Base-by-base conservation (phyloP, 139 green algal species). In the Mesostigma viride region DNA sequence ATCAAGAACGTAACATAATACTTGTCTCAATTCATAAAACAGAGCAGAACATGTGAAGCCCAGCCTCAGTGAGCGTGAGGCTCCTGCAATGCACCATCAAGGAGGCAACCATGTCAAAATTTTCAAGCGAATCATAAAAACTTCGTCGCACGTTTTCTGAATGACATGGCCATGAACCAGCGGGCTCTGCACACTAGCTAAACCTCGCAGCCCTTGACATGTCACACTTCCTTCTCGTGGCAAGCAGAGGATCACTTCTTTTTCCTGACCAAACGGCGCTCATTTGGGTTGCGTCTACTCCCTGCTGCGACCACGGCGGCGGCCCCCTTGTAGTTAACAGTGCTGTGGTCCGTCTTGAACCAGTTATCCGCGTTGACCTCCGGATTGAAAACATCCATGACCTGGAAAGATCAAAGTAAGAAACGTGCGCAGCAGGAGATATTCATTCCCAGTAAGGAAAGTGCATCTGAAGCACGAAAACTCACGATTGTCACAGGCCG, bases 211-310 rank as follows among this genome's bases (percentile, higher is more conserved):
- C 57, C 11, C 28, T 64, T 36, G 57, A 64, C 17, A n/a, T 28
- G 14, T 11, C 57, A 64, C 11, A 57, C 57, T n/a, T n/a, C n/a
- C n/a, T n/a, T n/a, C n/a, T n/a, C n/a, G n/a, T n/a, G n/a, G n/a
- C n/a, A n/a, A 64, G 14, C 57, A 11, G 27, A 64, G 14, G 17
- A 28, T 11, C 57, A 31, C 20, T 56, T 58, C 11, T 67, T 24
- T 14, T 59, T 58, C 22, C 60, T 8, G 34, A 6, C 60, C 24
- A 59, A 5, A 20, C 28, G 14, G 35, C 60, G 60, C 60, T 67
- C 60, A 20, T 67, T 67, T 20, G 60, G 60, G n/a, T 67, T 67
- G 5, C n/a, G 14, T n/a, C n/a, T n/a, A n/a, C n/a, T n/a, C 35
- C 60, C 11, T 6, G 22, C 14, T 5, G 14, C 11, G n/a, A 67